These are phyloP conservation scores for Lactifluus hygrophoroides DNA, from an alignment of 768 basidiomycete genomes.

Conservation along the genomic window DNA sequence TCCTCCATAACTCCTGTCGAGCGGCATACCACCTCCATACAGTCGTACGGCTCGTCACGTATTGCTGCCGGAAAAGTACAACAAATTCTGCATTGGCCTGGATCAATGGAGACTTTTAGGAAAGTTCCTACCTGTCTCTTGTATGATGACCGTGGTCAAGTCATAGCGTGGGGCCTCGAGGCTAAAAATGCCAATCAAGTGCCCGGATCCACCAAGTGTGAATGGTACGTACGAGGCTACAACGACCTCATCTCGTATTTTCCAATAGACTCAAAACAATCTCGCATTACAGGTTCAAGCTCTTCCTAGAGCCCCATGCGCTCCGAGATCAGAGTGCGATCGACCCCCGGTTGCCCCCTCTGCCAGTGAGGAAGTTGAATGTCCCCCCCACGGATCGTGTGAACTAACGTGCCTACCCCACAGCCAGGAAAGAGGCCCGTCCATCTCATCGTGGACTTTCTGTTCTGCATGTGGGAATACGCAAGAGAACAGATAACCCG, in stretches of 20 bases:
- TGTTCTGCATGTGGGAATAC: constrained; percentile 79
- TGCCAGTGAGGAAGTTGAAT: constrained; percentile 56
- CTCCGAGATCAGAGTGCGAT: constrained; percentile 61
- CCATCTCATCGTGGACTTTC: constrained; percentile 77
- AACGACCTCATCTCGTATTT: neutral
- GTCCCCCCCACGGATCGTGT: neutral
- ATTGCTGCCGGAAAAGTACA: constrained; percentile 72
- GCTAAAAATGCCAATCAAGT: constrained; percentile 70
- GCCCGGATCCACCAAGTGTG: constrained; percentile 51
- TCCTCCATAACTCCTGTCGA: neutral
- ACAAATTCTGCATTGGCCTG: constrained; percentile 82
- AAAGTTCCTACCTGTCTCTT: constrained; percentile 79
- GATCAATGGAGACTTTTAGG: constrained; percentile 76
- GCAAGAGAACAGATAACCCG: constrained; percentile 81
- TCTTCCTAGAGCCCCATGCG: constrained; percentile 76
- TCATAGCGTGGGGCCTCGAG: constrained; percentile 80
- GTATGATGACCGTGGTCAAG: constrained; percentile 64
- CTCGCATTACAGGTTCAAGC: constrained; percentile 57
- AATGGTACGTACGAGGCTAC: constrained; percentile 38
- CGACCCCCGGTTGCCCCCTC: constrained; percentile 68
- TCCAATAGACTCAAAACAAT: neutral
- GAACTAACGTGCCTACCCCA: constrained; percentile 2
- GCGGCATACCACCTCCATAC: neutral
- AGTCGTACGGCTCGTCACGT: constrained; percentile 84
- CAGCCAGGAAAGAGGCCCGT: constrained; percentile 68